Base-by-base conservation (phyloP, 2,329 filamentous ascomycete species). In the Coniochaeta sp. region DNA sequence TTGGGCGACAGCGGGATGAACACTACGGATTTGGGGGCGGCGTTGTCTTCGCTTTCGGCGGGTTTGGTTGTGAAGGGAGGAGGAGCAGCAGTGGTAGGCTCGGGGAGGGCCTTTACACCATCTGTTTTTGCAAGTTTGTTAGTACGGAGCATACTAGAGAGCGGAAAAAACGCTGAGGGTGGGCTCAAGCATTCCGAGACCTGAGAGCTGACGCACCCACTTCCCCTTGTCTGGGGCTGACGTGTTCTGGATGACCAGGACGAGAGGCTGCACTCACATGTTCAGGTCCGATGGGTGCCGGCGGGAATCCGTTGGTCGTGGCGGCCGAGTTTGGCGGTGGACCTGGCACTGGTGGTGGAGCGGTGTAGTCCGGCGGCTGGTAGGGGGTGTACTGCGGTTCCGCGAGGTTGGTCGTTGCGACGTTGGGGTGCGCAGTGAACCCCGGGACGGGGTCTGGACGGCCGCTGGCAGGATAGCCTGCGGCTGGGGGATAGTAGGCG, bases 1-100 rank as follows among this genome's bases (percentile, higher is more conserved):
- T 78, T 75, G 0, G 80, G 80, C 2, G 80, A 82, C 44, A 83
- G 66, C 0, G 80, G 80, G 2, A 76, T 73, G 59, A 81, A 83
- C 1, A 70, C 65, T 1, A 82, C 79, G 0, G 76, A 76, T 62
- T 80, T 80, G 24, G 71, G 62, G 12, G 64, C 62, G 60, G 66
- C 28, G 52, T 22, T 6, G 26, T n/a, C 28, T 31, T 31, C 28
- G 28, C 9, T 31, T 31, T 2, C 28, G n/a, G n/a, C 14, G 65
- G 63, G 16, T 62, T 60, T 4, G 66, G 65, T n/a, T n/a, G n/a
- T n/a, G n/a, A n/a, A n/a, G 14, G 61, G 34, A 12, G 34, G 6
- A 12, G 28, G 28, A 38, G 34, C 3, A 38, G 34, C 11, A 38
- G 34, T 4, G 34, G 34, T 17, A 6, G 34, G 34, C 11, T 6